Conservation (phyloP, 495 filamentous ascomycete species). For the Aeminium ludgeri region DNA sequence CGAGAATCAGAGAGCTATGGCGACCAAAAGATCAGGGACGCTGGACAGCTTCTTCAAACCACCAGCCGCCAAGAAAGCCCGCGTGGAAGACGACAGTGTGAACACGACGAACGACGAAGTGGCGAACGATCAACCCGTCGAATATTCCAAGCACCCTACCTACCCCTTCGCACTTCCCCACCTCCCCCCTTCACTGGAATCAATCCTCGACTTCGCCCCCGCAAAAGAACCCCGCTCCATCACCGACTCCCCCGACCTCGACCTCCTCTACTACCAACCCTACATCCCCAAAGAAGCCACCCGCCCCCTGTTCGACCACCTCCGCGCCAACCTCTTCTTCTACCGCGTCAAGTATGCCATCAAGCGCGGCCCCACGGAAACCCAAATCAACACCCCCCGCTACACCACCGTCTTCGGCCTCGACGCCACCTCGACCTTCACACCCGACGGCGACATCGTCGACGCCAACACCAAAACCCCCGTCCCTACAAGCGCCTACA, state of each 20-base stretch:
- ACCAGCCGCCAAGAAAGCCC: slow-evolving; percentile 24
- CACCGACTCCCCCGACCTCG: slow-evolving; percentile 45
- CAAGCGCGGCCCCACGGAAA: slow-evolving; percentile 39
- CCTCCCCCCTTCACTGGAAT: slow-evolving; percentile 31
- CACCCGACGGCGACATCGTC: slow-evolving; percentile 25
- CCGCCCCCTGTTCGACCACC: slow-evolving; percentile 45
- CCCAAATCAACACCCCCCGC: slow-evolving; percentile 46
- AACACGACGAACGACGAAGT: not conserved
- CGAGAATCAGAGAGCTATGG: no score
- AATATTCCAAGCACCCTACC: slow-evolving; percentile 32
- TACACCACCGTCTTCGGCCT: slow-evolving; percentile 59
- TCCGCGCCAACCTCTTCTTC: slow-evolving; percentile 46
- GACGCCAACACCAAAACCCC: slow-evolving; percentile 31
- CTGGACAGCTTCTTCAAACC: slow-evolving; percentile 37
- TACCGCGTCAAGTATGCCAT: slow-evolving; percentile 58
- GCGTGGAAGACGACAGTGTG: not conserved
- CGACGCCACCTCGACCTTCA: slow-evolving; percentile 35
- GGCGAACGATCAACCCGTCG: slow-evolving; percentile 2
- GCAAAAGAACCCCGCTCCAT: slow-evolving; percentile 28
- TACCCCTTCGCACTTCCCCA: slow-evolving; percentile 48
- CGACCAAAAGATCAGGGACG: slow-evolving; percentile 21
- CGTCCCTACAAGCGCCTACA: slow-evolving; percentile 33
- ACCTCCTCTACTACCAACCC: slow-evolving; percentile 51
- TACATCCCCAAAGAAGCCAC: slow-evolving; percentile 37
- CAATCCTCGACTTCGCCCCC: slow-evolving; percentile 25